A percentile compares a stretch with the other conserved stretches of the same genome.
These are phyloP conservation scores for Serpula lacrymans DNA, from an alignment of 768 basidiomycete species.

Conservation along the genomic window DNA sequence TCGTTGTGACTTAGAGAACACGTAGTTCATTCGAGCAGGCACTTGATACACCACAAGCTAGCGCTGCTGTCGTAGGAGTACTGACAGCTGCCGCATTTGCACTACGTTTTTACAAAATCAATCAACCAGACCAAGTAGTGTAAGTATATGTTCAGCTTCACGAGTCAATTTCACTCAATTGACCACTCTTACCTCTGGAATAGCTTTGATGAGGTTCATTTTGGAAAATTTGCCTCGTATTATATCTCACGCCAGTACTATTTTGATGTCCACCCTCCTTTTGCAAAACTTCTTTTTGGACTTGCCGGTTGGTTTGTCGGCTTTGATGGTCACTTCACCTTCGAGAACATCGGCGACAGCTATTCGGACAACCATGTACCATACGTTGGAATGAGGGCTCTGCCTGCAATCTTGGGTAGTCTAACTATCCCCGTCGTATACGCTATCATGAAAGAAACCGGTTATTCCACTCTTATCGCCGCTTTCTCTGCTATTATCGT, in stretches of 20 bases:
- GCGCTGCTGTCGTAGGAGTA: slow-evolving; percentile 54
- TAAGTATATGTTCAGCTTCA: slow-evolving; percentile 34
- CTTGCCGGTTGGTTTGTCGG: slow-evolving; percentile 96
- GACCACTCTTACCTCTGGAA: slow-evolving; percentile 2
- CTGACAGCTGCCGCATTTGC: slow-evolving; percentile 78
- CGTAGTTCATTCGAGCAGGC: slow-evolving; percentile 59
- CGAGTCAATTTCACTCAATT: slow-evolving; percentile 4
- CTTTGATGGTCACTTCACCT: slow-evolving; percentile 90
- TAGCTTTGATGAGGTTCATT: slow-evolving; percentile 98
- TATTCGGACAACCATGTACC: slow-evolving; percentile 87
- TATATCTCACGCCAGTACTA: slow-evolving; percentile 94
- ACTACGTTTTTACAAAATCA: slow-evolving; percentile 91
- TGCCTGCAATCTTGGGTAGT: slow-evolving; percentile 89
- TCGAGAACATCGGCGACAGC: slow-evolving; percentile 94
- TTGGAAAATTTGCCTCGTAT: slow-evolving; percentile 96
- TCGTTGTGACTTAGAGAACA: slow-evolving; percentile 39
- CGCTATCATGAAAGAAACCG: slow-evolving; percentile 96
- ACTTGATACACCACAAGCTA: slow-evolving; percentile 61
- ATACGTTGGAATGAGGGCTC: slow-evolving; percentile 88
- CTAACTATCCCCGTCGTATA: slow-evolving; percentile 90
- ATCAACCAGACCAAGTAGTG: slow-evolving; percentile 93
- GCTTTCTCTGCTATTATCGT: slow-evolving; percentile 86
- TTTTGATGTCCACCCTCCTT: slow-evolving; percentile 98
- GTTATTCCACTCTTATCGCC: slow-evolving; percentile 88
- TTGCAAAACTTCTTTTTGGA: slow-evolving; percentile 93